Conservation (phyloP, 306 rosid genomes). For the Citrullus amarus region DNA sequence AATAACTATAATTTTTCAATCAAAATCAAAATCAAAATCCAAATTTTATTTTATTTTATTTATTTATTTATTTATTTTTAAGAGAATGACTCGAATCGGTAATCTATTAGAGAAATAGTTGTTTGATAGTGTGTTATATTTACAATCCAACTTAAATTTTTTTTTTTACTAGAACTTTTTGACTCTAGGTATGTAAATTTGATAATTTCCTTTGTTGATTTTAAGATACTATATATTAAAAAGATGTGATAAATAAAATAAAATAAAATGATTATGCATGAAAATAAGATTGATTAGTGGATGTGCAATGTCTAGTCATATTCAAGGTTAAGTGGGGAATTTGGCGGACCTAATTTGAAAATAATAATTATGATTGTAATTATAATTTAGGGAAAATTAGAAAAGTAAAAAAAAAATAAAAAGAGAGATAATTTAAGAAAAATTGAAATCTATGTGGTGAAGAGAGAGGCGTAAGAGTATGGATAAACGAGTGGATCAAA, state of each 20-base stretch:
- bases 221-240: background rate
- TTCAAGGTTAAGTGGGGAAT: background rate
- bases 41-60: background rate
- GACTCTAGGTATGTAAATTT: background rate
- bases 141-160: background rate
- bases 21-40: background rate
- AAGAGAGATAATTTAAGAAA: background rate
- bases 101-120: too few species aligned
- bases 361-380: background rate
- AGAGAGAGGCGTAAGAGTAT: conserved; percentile 1
- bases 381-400: background rate
- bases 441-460: background rate
- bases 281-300: background rate
- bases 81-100: too few species aligned
- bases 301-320: background rate
- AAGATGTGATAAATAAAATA: too few species aligned
- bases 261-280: background rate
- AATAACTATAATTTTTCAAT: background rate
- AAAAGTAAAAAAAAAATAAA: background rate
- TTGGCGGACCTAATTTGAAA: conserved; percentile 5
- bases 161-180: too few species aligned
- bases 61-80: too few species aligned
- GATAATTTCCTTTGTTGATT: background rate
- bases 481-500: conserved; percentile 3
- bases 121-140: background rate